phyloP scores from a whole-genome alignment of 208 protist genomes.

The Zelonia costaricensis region DNA sequence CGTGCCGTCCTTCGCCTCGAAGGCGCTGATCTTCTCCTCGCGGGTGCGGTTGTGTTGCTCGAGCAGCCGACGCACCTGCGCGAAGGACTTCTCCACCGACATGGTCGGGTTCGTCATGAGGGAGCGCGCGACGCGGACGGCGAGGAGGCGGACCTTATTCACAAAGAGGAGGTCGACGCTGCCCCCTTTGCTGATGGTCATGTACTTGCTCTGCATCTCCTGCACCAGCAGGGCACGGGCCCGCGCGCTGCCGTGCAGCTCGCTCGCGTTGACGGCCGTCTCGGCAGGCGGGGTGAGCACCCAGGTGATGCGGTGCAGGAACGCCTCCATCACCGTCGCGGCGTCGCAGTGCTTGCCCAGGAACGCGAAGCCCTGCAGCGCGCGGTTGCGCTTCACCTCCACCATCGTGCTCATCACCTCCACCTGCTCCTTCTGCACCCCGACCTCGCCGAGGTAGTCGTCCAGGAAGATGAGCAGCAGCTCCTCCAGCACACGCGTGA shows the following conservation, averaged over 20 bases:
- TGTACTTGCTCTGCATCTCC: constrained; percentile 82
- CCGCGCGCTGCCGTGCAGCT: constrained; percentile 66
- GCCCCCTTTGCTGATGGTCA: constrained; percentile 67
- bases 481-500: constrained; percentile 71
- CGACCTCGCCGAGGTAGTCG: constrained; percentile 91
- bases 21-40: constrained; percentile 77
- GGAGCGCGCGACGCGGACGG: constrained; percentile 78
- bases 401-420: constrained; percentile 93
- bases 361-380: constrained; percentile 86
- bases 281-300: constrained; percentile 82
- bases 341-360: constrained; percentile 78
- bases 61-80: constrained; percentile 59
- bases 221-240: constrained; percentile 62
- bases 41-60: constrained; percentile 74
- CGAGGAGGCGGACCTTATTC: constrained; percentile 83
- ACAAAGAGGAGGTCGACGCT: constrained; percentile 81
- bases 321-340: constrained; percentile 64
- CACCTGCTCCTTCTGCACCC: constrained; percentile 88
- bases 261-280: constrained; percentile 20
- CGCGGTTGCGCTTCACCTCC: constrained; percentile 86
- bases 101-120: constrained; percentile 86
- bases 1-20: constrained; percentile 88
- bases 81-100: constrained; percentile 71
- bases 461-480: constrained; percentile 87
- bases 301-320: constrained; percentile 84